Conservation (phyloP, 2,329 filamentous ascomycete species). For the Aspergillus felis region DNA sequence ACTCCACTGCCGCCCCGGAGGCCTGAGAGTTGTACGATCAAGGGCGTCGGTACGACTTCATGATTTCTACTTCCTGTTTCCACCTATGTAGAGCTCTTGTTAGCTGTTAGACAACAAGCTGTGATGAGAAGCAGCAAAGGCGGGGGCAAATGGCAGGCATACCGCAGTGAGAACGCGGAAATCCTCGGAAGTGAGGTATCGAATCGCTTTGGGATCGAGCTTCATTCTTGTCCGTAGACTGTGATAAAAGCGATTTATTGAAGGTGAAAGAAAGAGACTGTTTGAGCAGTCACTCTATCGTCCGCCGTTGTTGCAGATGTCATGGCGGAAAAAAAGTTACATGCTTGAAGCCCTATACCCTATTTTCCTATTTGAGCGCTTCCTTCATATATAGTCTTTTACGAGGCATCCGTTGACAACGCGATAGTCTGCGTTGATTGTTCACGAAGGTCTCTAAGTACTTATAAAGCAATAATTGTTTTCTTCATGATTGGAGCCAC, state of each 20-base stretch:
- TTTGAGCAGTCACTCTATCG: background rate
- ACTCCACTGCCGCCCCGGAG: conserved; percentile 75
- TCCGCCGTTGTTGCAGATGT: conserved; percentile 7
- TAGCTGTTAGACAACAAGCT: conserved; percentile 32
- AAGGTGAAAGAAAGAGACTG: conserved; percentile 2
- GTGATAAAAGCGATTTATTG: background rate
- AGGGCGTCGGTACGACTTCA: conserved; percentile 85
- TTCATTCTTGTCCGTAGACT: conserved; percentile 61
- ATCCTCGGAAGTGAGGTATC: conserved; percentile 87
- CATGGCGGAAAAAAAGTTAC: conserved; percentile 29
- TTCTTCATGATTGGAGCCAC: background rate
- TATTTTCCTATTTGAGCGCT: conserved; percentile 28
- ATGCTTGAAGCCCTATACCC: conserved; percentile 36
- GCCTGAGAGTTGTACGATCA: conserved; percentile 81
- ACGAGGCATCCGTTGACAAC: background rate
- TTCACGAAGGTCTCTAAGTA: background rate
- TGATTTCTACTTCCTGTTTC: conserved; percentile 95
- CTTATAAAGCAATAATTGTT: background rate
- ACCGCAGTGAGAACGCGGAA: conserved; percentile 93
- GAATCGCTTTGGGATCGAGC: conserved; percentile 88
- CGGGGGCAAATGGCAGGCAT: conserved; percentile 38
- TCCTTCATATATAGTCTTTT: background rate
- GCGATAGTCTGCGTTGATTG: background rate
- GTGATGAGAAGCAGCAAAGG: conserved; percentile 16
- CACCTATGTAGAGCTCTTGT: conserved; percentile 56